phyloP scores from a whole-genome alignment of 2,329 filamentous ascomycete genomes.

The Simplicillium sp. region DNA sequence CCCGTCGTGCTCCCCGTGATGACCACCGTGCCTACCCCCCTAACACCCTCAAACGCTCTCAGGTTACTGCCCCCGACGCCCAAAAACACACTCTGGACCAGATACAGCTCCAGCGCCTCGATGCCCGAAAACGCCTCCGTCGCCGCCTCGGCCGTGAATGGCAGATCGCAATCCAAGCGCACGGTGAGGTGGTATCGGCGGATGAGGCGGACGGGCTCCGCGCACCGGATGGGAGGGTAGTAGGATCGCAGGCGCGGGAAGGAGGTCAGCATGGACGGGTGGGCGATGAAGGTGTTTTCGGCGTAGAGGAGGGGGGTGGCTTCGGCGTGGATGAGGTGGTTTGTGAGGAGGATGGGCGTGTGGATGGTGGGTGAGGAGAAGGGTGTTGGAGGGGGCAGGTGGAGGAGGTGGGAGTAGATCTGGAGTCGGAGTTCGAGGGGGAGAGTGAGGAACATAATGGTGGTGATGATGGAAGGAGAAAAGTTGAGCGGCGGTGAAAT shows the following conservation, averaged over 20 bases:
- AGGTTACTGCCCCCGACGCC: conserved; percentile 27
- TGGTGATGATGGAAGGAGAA: no score
- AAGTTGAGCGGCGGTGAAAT: no score
- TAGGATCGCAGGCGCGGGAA: conserved; percentile 28
- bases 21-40: conserved; percentile 25
- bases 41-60: conserved; percentile 29
- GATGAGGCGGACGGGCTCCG: conserved; percentile 20
- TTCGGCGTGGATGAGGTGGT: conserved; percentile 30
- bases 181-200: conserved; percentile 28
- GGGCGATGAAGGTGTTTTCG: conserved; percentile 32
- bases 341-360: conserved; percentile 28
- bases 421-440: conserved; percentile 36
- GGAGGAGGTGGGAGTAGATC: conserved; percentile 33
- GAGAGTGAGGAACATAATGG: conserved; percentile 24
- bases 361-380: conserved; percentile 7
- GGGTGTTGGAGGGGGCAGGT: conserved; percentile 15
- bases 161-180: conserved; percentile 29
- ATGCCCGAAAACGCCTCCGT: conserved; percentile 24
- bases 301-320: conserved; percentile 30
- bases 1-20: conserved; percentile 28
- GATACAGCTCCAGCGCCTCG: conserved; percentile 29
- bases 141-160: conserved; percentile 19
- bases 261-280: conserved; percentile 27
- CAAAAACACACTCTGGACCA: conserved; percentile 27
- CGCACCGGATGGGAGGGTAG: conserved; percentile 20